Base-by-base conservation (phyloP, 1,284 basidiomycete species). In the Cutaneotrichosporon curvatum region DNA sequence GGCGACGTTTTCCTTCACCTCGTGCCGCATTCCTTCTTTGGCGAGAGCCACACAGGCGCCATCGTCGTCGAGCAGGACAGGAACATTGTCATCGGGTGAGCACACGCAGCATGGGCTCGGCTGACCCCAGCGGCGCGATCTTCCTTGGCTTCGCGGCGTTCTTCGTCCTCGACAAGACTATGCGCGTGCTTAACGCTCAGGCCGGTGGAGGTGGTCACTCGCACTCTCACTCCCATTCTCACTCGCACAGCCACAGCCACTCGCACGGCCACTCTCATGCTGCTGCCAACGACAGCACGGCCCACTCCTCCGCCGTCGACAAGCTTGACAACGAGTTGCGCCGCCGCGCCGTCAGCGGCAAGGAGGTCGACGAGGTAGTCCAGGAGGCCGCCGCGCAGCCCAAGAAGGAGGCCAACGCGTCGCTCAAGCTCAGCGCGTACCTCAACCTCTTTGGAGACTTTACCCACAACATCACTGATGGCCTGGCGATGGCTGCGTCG, bases 1-100 rank as follows among this genome's bases (percentile, higher is more conserved):
- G 90, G 87, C 14, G 87, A 92, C 67, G 87, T 90, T 30, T 89
- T 90, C 70, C 73, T 92, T 42, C 87, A 91, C 65, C 80, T 91
- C 32, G 81, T 91, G 39, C 87, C 87, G 14, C 88, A 91, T 67
- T 78, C 84, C 4, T 91, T 91, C 70, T 84, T 89, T 75, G 88
- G 87, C 36, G 88, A 90, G 63, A 80, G 82, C 59, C 80, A 83
- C 62, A 81, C 79, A 44, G 74, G 75, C 34, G 77, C 85, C 45
- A 77, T 90, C 30, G 79, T 87, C 73, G 84, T 91, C 10, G 86
- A 90, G 67, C 85, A 88, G 68, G 87, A 87, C 71, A 76, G 87
- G 53, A 90, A 91, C 67, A 87, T 92, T 57, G 72, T 91, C 39
- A 81, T 90, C 58, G 87, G 87, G 87, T 68, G 39, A 42, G 64